Base-by-base conservation (phyloP, 306 rosid species). In the Acacia acuminata region DNA sequence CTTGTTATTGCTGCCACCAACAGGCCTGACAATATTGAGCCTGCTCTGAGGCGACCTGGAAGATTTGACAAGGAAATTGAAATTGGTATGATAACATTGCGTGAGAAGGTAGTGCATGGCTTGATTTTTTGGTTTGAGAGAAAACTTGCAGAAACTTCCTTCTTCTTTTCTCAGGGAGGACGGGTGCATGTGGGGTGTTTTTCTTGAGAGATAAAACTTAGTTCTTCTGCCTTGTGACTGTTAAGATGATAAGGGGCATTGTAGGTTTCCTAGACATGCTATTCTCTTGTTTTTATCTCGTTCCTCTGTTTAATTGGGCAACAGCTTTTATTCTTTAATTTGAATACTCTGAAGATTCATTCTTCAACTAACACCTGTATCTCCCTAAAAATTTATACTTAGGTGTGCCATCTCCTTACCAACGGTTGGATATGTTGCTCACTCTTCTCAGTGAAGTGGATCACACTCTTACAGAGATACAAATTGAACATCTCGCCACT, bases 1-100 rank as follows among this genome's bases (percentile, higher is more conserved):
- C 88, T 95, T 87, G 92, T 95, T 75, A 90, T 93, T 90, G 94
- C 96, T 77, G 93, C 98, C 75, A 95, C 98, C 83, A 92, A 90
- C 71, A 89, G 93, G 77, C 96, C 90, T 81, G 99, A 93, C 81
- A 88, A 86, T 84, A 89, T 95, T 87, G 98, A 95, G 56, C 95
- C 96, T 74, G 99, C 99, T 73, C 94, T 93, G 56, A 92, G 98
- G 88, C 91, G 97, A 40, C 96, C 98, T 42, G 98, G 99, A 78
- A 93, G 97, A 81, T 91, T 95, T 83, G 98, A 90, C 89, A 87
- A 85, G 85, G 98, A 93, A 87, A 93, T 94, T 89, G 97, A 94
- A 88, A 90, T 94, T 79, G 95, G 98, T 94, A 83, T 81, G 80
- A 12, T 71, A 67, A 40, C 74, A 32, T 50, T 66, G 83, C 40